These are phyloP conservation scores for Kurtzmaniella quercitrusa DNA, from an alignment of 1,139 yeast species.

Conservation along the genomic window DNA sequence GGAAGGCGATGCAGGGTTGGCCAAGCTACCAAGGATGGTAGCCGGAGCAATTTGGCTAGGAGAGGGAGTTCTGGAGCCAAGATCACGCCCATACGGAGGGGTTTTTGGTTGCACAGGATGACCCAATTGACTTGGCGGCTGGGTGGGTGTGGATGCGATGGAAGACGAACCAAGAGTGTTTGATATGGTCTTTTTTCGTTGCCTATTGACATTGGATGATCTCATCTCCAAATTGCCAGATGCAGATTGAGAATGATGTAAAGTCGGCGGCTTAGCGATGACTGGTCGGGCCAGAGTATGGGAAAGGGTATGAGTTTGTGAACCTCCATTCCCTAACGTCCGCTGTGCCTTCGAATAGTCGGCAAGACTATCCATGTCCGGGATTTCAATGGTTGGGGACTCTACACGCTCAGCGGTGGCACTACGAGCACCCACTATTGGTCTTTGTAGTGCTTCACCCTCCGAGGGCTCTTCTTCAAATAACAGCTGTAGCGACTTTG, in stretches of 20 bases:
- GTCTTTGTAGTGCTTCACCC: slow-evolving; percentile 14
- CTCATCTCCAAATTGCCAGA: slow-evolving; percentile 40
- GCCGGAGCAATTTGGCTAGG: slow-evolving; percentile 34
- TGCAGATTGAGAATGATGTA: slow-evolving; percentile 48
- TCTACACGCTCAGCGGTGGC: slow-evolving; percentile 22
- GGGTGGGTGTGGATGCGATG: slow-evolving; percentile 7
- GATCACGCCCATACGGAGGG: slow-evolving; percentile 28
- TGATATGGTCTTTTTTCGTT: slow-evolving; percentile 39
- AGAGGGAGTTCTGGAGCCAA: slow-evolving; percentile 31
- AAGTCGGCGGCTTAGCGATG: slow-evolving; percentile 46
- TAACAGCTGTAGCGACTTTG: slow-evolving; percentile 66
- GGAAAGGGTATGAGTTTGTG: slow-evolving; percentile 12
- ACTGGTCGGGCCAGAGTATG: slow-evolving; percentile 19
- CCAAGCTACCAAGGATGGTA: slow-evolving; percentile 13
- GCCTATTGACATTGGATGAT: slow-evolving; percentile 19
- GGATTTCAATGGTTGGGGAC: slow-evolving; percentile 45
- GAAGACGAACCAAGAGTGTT: slow-evolving; percentile 21
- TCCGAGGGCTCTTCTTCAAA: slow-evolving; percentile 45
- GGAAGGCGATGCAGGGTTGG: slow-evolving; percentile 38
- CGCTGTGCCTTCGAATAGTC: slow-evolving; percentile 15
- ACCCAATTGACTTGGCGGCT: slow-evolving; percentile 6
- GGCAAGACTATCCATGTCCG: slow-evolving; percentile 38
- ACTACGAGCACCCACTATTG: slow-evolving; percentile 7
- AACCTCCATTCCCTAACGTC: slow-evolving; percentile 10
- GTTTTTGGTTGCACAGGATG: slow-evolving; percentile 26